Evolutionary conservation across 768 basidiomycete genomes (phyloP).

Genomic region (Trametes villosa): DNA sequence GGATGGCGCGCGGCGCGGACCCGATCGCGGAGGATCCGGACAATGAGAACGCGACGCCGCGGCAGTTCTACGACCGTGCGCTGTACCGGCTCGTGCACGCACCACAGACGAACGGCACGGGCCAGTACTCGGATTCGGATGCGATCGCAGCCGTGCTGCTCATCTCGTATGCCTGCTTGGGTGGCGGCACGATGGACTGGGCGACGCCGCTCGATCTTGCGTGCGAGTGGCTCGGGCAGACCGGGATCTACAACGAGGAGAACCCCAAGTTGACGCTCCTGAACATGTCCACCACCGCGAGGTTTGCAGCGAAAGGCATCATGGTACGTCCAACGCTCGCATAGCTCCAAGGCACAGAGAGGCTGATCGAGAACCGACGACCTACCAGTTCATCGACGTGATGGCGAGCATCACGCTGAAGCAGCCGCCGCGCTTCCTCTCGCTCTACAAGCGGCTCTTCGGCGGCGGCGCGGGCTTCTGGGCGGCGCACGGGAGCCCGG

Average conservation of each 20-base stretch:
- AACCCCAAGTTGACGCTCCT: constrained; percentile 65
- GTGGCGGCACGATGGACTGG: constrained; percentile 73
- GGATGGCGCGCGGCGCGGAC: constrained; percentile 55
- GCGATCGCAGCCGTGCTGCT: constrained; percentile 82
- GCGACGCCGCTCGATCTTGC: constrained; percentile 68
- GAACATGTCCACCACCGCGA: constrained; percentile 54
- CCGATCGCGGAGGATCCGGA: constrained; percentile 49
- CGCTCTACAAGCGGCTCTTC: constrained; percentile 69
- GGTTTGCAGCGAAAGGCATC: constrained; percentile 68
- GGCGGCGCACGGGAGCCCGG: constrained; percentile 33
- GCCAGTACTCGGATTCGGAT: constrained; percentile 64
- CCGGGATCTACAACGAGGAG: constrained; percentile 63
- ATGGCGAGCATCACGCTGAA: constrained; percentile 66
- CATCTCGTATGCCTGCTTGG: constrained; percentile 72
- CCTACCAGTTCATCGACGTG: constrained; percentile 73
- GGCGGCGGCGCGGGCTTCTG: constrained; percentile 49
- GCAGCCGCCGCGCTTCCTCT: constrained; percentile 66
- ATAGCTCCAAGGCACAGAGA: background rate
- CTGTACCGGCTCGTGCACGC: constrained; percentile 30
- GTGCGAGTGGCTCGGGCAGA: constrained; percentile 76
- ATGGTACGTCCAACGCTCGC: constrained; percentile 62
- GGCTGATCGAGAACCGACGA: constrained; percentile 10
- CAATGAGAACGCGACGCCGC: constrained; percentile 59
- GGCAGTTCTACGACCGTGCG: constrained; percentile 73
- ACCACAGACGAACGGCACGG: constrained; percentile 59